A percentile compares a stretch with the other conserved stretches of the same genome.
phyloP scores from a whole-genome alignment of 2,329 filamentous ascomycete genomes.

The Ascosphaera aggregata region DNA sequence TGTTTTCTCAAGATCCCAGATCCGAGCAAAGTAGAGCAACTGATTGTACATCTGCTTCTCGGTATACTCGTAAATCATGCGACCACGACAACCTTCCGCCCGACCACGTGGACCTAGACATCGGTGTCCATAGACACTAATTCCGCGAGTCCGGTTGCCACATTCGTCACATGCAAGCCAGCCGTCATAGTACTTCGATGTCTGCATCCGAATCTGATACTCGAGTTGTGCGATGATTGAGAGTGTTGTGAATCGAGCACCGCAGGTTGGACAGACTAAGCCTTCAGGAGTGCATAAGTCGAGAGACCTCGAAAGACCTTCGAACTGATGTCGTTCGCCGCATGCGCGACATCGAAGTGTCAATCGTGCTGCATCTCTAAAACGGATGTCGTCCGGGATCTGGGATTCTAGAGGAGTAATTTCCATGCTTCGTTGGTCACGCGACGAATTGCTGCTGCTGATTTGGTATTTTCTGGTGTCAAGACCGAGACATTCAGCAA shows the following conservation, averaged over 20 bases:
- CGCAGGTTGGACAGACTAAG: constrained; percentile 50
- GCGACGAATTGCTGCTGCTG: constrained; percentile 31
- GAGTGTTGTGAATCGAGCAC: constrained; percentile 39
- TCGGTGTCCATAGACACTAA: constrained; percentile 75
- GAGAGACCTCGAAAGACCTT: constrained; percentile 41
- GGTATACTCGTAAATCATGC: constrained; percentile 67
- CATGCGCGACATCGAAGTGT: constrained; percentile 62
- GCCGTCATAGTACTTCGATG: constrained; percentile 71
- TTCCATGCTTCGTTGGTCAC: constrained; percentile 34
- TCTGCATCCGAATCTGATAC: constrained; percentile 52
- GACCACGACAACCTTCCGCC: constrained; percentile 60
- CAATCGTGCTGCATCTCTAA: constrained; percentile 56
- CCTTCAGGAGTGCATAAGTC: constrained; percentile 48
- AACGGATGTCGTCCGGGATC: constrained; percentile 76
- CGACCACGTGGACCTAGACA: constrained; percentile 75
- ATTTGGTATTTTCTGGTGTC: constrained; percentile 73
- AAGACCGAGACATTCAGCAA: constrained; percentile 83
- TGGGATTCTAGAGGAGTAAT: constrained; percentile 87
- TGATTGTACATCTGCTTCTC: constrained; percentile 94
- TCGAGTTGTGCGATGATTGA: constrained; percentile 74
- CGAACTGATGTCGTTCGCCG: constrained; percentile 47
- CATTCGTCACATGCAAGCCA: constrained; percentile 91
- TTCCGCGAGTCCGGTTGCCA: constrained; percentile 66
- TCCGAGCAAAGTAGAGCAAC: constrained; percentile 57
- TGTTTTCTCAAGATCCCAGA: constrained; percentile 82